Conservation (phyloP, 208 protist genomes). For the Leishmania aethiopica region DNA sequence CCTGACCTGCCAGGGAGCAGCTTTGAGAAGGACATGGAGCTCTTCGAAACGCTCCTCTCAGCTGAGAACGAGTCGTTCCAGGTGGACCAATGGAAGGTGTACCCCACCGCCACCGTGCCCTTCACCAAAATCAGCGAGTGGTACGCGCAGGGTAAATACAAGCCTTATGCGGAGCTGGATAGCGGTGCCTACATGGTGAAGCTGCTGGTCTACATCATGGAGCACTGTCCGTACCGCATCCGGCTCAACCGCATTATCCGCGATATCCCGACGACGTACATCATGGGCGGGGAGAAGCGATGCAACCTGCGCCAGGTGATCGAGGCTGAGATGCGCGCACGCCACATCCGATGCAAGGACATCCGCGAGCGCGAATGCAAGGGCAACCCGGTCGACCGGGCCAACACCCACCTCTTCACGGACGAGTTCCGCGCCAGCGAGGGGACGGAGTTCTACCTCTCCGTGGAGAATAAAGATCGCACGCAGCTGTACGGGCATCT, state of each 20-base stretch:
- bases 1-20: constrained; percentile 98
- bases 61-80: constrained; percentile 94
- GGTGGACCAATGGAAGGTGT: constrained; percentile 99
- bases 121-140: constrained; percentile 98
- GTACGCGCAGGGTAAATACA: constrained; percentile 96
- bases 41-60: constrained; percentile 91
- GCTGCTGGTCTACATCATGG: constrained; percentile 96
- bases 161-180: constrained; percentile 94
- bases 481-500: constrained; percentile 89
- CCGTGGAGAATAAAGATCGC: constrained; percentile 78
- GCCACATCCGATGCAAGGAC: constrained; percentile 93
- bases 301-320: constrained; percentile 98
- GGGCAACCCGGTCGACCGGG: constrained; percentile 61
- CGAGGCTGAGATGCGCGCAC: constrained; percentile 93
- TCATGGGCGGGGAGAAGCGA: constrained; percentile 96
- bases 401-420: constrained; percentile 65
- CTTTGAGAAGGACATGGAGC: constrained; percentile 94
- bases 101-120: constrained; percentile 99
- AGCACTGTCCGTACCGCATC: constrained; percentile 97
- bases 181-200: constrained; percentile 86
- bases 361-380: constrained; percentile 96
- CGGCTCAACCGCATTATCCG: constrained; percentile 98
- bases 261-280: constrained; percentile 99
- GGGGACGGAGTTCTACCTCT: constrained; percentile 87
- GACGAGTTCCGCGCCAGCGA: constrained; percentile 84